Percentiles rank a stretch among this genome's conserved stretches.
These are phyloP conservation scores for Blastobotrys apis DNA, from an alignment of 1,139 yeast genomes.

Conservation along the genomic window DNA sequence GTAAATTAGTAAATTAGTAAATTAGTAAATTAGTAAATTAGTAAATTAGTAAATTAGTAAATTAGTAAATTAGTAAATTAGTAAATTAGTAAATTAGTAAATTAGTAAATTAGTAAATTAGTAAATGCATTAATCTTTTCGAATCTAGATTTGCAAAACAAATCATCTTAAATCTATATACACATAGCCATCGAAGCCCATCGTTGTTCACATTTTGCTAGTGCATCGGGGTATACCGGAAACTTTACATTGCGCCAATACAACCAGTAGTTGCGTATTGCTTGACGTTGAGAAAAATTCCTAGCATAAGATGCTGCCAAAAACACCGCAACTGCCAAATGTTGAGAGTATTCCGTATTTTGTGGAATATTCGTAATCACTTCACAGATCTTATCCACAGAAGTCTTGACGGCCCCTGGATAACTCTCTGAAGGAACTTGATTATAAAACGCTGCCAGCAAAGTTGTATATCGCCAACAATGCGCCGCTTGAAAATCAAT, in stretches of 20 bases:
- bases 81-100: too few relatives aligned
- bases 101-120: too few relatives aligned
- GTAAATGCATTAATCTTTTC: too few relatives aligned
- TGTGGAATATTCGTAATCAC: constrained; percentile 16
- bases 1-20: too few relatives aligned
- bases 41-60: too few relatives aligned
- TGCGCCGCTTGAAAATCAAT: constrained; percentile 2
- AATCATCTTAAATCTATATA: too few relatives aligned
- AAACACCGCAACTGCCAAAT: constrained; percentile 21
- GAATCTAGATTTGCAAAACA: too few relatives aligned
- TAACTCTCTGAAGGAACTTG: neutral
- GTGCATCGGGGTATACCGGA: constrained; percentile 23
- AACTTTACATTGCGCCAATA: constrained; percentile 21
- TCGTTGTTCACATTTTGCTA: constrained; percentile 16
- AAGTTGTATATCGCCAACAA: constrained; percentile 22
- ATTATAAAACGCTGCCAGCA: constrained; percentile 18
- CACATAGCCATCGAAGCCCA: constrained; percentile 11
- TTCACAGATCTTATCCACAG: constrained; percentile 18
- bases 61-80: too few relatives aligned
- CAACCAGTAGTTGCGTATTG: constrained; percentile 20
- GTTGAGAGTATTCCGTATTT: constrained; percentile 20
- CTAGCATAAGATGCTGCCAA: constrained; percentile 19
- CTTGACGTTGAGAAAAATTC: constrained; percentile 15
- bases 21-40: too few relatives aligned
- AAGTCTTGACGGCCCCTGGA: constrained; percentile 8